Evolutionary conservation across 306 rosid genomes (phyloP), one percentile per base, ranked within the genome.

Genomic region (Betula pendula): DNA sequence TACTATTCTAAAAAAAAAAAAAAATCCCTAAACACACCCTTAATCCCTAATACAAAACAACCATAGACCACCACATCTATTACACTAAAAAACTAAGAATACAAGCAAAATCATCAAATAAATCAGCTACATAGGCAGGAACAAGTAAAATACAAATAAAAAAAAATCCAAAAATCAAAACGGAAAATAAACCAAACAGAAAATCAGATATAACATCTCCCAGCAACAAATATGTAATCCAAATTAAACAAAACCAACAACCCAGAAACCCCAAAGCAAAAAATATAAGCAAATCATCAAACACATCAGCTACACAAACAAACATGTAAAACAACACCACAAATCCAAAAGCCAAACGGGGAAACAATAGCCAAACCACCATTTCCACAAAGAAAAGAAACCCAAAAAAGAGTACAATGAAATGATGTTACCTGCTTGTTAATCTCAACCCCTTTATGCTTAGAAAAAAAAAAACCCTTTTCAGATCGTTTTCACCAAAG

Each of bases 401-500:
- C 15, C 19, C 14, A 55, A 5, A 78, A 38, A 6, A 14, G 16
- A 19, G 12, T 4, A 40, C 1, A 2, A 2, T 52, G 14, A n/a
- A 1, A 7, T 20, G 6, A 6, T 9, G 22, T 16, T 71, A 95
- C 98, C 97, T 95, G 97, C 43, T 95, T 95, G 86, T 95, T 95
- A 6, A 95, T 83, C 58, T 95, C 99, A 0, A 95, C 99, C 0
- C 98, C 98, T n/a, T n/a, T n/a, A n/a, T n/a, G n/a, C n/a, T n/a
- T n/a, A n/a, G n/a, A n/a, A n/a, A n/a, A n/a, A n/a, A n/a, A n/a
- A n/a, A n/a, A n/a, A n/a, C n/a, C n/a, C n/a, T n/a, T n/a, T n/a
- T n/a, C n/a, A n/a, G n/a, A n/a, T n/a, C n/a, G n/a, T n/a, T n/a
- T n/a, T n/a, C n/a, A n/a, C n/a, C n/a, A n/a, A n/a, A n/a, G n/a